These are phyloP conservation scores for Periconia sp. DNA, from an alignment of 2,329 filamentous ascomycete species.

Conservation along the genomic window DNA sequence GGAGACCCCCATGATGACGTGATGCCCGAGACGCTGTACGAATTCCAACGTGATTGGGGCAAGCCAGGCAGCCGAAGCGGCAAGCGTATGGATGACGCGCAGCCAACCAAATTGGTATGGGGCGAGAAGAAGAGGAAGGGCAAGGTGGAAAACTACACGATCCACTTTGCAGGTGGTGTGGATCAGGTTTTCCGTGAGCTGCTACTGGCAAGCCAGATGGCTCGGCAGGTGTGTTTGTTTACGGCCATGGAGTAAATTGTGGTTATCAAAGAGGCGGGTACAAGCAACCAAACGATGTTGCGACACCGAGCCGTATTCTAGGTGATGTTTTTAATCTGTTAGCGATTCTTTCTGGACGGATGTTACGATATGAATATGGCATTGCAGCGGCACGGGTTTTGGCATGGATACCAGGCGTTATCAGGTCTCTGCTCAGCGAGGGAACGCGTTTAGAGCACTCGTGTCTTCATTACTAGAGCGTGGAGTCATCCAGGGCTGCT, in stretches of 20 bases:
- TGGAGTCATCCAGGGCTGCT: neutral
- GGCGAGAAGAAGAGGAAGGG: conserved; percentile 45
- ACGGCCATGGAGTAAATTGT: conserved; percentile 38
- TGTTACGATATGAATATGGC: neutral
- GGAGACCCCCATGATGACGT: conserved; percentile 55
- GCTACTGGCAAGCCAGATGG: conserved; percentile 46
- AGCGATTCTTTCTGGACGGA: conserved; percentile 5
- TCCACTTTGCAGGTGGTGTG: conserved; percentile 45
- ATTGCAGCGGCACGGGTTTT: conserved; percentile 5
- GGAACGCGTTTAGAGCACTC: neutral
- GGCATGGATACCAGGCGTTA: conserved; percentile 29
- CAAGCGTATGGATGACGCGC: conserved; percentile 42
- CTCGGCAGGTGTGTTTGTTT: conserved; percentile 43
- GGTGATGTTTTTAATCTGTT: too few species aligned
- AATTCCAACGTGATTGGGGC: conserved; percentile 40
- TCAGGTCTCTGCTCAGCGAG: neutral
- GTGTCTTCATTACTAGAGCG: neutral
- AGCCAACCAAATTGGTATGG: conserved; percentile 39
- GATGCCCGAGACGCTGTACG: conserved; percentile 46
- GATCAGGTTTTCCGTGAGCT: conserved; percentile 46
- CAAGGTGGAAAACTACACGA: conserved; percentile 45
- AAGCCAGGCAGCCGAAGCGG: conserved; percentile 44
- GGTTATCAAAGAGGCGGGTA: neutral
- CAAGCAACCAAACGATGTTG: too few species aligned
- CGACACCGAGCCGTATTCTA: too few species aligned